Evolutionary conservation across 306 rosid genomes (phyloP).

Genomic region (Vigna radiata): DNA sequence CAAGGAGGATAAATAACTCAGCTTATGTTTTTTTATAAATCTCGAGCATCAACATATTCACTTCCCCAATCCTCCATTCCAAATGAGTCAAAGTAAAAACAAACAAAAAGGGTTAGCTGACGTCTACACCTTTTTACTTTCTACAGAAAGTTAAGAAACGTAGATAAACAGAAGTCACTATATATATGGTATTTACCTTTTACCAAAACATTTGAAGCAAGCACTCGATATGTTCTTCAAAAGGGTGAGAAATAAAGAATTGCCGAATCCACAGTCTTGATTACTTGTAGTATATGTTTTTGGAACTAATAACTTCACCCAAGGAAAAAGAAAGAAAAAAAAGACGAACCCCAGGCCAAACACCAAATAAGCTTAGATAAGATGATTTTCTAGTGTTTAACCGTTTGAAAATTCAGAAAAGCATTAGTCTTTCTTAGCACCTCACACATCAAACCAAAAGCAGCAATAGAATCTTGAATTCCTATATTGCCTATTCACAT

Average conservation of each 20-base stretch:
- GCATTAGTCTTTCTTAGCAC: conserved; percentile 6
- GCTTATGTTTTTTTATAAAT: background rate
- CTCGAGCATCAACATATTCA: conserved; percentile 26
- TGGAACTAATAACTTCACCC: background rate
- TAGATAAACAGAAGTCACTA: background rate
- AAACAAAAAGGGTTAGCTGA: background rate
- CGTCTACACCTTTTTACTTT: background rate
- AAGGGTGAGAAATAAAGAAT: conserved; percentile 26
- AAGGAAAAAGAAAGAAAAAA: background rate
- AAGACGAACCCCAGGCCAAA: background rate
- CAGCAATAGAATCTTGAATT: conserved; percentile 1
- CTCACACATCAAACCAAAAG: conserved; percentile 31
- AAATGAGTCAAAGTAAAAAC: conserved; percentile 13
- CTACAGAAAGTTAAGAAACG: background rate
- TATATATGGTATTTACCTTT: background rate
- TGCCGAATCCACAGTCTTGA: background rate
- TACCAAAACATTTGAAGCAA: conserved; percentile 3
- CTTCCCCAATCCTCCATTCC: conserved; percentile 24
- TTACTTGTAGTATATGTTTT: background rate
- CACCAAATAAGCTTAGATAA: background rate
- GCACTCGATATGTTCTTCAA: background rate
- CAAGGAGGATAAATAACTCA: too few species aligned
- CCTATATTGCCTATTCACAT: background rate
- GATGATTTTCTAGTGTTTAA: background rate
- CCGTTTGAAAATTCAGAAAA: background rate